These are phyloP conservation scores for Ophiostoma ulmi DNA, from an alignment of 2,329 filamentous ascomycete genomes.

Conservation along the genomic window DNA sequence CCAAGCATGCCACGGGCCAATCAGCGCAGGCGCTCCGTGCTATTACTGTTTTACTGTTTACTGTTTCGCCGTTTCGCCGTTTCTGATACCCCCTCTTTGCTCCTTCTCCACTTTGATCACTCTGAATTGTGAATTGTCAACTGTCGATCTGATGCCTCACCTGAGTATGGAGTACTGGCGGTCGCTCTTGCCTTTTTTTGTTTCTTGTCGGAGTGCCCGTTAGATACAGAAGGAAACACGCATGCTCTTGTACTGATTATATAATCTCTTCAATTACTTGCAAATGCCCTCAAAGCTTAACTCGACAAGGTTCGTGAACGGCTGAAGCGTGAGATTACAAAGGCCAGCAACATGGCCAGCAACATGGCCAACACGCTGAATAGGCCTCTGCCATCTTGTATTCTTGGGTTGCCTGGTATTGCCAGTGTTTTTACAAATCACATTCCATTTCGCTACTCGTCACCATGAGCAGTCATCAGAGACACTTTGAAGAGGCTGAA, in stretches of 20 bases:
- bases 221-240: neutral
- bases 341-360: neutral
- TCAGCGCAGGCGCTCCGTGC: neutral
- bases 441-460: neutral
- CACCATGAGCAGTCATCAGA: neutral
- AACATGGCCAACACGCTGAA: too few species aligned
- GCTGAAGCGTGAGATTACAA: neutral
- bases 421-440: neutral
- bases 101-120: neutral
- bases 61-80: neutral
- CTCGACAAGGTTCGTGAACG: neutral
- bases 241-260: neutral
- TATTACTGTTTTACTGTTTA: neutral
- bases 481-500: too few species aligned
- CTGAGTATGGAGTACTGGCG: neutral
- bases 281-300: neutral
- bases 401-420: neutral
- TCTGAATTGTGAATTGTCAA: neutral
- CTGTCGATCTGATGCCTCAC: neutral
- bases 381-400: neutral
- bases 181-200: neutral
- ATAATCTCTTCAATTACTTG: neutral
- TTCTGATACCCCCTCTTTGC: slow-evolving; percentile 7
- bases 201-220: neutral
- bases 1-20: slow-evolving; percentile 4